A percentile compares a stretch with the other conserved stretches of the same genome.
phyloP scores from a whole-genome alignment of 495 filamentous ascomycete species.

The Hamigera avellanea region DNA sequence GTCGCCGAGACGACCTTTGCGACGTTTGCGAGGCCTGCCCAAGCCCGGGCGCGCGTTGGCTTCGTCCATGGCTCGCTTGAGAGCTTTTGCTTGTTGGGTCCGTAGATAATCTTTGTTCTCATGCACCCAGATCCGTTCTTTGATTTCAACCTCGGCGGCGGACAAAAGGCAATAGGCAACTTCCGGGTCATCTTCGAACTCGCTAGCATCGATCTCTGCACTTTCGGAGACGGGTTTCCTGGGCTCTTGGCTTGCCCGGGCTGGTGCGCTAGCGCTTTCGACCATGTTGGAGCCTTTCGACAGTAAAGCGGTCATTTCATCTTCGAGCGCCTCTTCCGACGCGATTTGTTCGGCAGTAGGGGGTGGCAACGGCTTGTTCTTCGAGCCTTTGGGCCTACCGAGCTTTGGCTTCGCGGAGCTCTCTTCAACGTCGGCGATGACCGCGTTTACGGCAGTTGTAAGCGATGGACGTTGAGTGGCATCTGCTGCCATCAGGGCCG shows the following conservation, averaged over 20 bases:
- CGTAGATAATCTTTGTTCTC: slow-evolving; percentile 86
- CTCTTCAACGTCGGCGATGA: slow-evolving; percentile 12
- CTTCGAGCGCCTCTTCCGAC: slow-evolving; percentile 32
- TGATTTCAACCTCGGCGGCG: slow-evolving; percentile 57
- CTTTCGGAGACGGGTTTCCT: slow-evolving; percentile 25
- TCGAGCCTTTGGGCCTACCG: slow-evolving; percentile 21
- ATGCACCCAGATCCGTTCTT: slow-evolving; percentile 87
- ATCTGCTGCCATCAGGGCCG: slow-evolving; percentile 21
- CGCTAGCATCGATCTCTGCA: slow-evolving; percentile 53
- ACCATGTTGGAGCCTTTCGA: slow-evolving; percentile 29
- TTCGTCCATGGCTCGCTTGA: slow-evolving; percentile 50
- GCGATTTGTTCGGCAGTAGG: slow-evolving; percentile 30
- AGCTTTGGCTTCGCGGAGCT: slow-evolving; percentile 8
- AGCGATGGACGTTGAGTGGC: slow-evolving; percentile 11
- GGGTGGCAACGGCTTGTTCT: slow-evolving; percentile 15
- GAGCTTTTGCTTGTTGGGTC: slow-evolving; percentile 62
- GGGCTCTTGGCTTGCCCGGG: slow-evolving; percentile 1
- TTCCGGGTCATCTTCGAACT: slow-evolving; percentile 74
- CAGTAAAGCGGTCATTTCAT: slow-evolving; percentile 29
- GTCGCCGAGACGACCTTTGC: slow-evolving; percentile 38
- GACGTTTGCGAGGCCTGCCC: slow-evolving; percentile 34
- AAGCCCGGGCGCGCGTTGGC: slow-evolving; percentile 33
- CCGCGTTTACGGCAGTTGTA: slow-evolving; percentile 12
- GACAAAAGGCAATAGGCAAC: slow-evolving; percentile 65
- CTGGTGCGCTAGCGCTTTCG: slow-evolving; percentile 10